Evolutionary conservation across 768 basidiomycete species (phyloP).

Genomic region (Suillus brevipes): DNA sequence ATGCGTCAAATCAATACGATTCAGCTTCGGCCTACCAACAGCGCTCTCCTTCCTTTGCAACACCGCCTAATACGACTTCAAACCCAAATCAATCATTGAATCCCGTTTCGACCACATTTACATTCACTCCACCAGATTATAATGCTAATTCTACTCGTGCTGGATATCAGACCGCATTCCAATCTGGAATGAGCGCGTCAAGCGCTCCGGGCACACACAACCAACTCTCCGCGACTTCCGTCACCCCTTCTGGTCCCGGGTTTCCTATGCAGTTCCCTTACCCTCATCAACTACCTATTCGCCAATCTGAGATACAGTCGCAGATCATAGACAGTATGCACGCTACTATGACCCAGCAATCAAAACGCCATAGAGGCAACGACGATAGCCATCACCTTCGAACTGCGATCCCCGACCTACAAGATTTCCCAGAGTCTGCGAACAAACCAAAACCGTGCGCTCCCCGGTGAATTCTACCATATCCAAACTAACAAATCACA

Average conservation of each 20-base stretch:
- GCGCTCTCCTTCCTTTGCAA: conserved; percentile 8
- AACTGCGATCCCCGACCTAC: conserved; percentile 14
- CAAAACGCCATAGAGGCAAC: conserved; percentile 18
- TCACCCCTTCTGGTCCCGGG: not conserved
- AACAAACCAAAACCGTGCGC: conserved; percentile 28
- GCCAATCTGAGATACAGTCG: conserved; percentile 30
- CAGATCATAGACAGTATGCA: conserved; percentile 21
- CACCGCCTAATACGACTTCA: conserved; percentile 15
- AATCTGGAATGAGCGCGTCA: not conserved
- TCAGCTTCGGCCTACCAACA: conserved; percentile 12
- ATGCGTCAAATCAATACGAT: conserved; percentile 16
- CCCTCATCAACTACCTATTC: conserved; percentile 28
- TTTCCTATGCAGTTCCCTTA: conserved; percentile 33
- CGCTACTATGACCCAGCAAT: conserved; percentile 9
- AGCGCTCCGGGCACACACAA: not conserved
- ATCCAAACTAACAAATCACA: conserved; percentile 8
- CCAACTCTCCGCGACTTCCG: not conserved
- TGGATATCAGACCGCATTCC: conserved; percentile 18
- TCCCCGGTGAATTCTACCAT: not conserved
- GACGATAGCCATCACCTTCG: conserved; percentile 22
- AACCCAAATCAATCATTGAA: conserved; percentile 11
- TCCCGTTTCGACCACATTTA: conserved; percentile 17
- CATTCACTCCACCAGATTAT: conserved; percentile 11
- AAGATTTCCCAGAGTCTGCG: conserved; percentile 18
- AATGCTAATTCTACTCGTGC: conserved; percentile 15